A percentile compares a stretch with the other conserved stretches of the same genome.
Conservation (phyloP, 1,284 basidiomycete species). For the Mycena sp. region DNA sequence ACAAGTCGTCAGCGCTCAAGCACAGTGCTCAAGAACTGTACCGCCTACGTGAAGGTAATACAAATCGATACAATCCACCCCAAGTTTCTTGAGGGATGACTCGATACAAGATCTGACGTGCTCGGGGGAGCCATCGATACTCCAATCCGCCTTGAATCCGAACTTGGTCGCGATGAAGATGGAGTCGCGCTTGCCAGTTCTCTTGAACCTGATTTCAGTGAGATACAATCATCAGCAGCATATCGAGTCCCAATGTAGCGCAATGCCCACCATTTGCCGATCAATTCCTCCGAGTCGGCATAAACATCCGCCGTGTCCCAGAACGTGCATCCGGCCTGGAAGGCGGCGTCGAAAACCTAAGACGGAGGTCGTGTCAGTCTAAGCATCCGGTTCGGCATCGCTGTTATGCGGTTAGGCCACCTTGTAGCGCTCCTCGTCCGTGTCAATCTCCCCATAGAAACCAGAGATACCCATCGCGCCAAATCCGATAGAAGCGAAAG, state of each 20-base stretch:
- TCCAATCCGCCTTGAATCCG: slow-evolving; percentile 24
- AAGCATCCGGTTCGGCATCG: too few relatives aligned
- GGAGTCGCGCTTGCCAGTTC: slow-evolving; percentile 40
- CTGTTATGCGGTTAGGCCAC: too few relatives aligned
- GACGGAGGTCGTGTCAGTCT: too few relatives aligned
- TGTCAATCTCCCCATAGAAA: too few relatives aligned
- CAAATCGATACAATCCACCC: slow-evolving; percentile 44
- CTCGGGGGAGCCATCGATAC: slow-evolving; percentile 43
- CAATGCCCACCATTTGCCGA: slow-evolving; percentile 48
- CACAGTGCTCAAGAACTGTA: neutral
- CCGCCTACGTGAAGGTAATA: slow-evolving; percentile 41
- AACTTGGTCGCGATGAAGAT: slow-evolving; percentile 51
- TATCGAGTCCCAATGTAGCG: neutral
- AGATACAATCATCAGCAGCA: neutral
- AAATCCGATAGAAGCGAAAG: too few relatives aligned
- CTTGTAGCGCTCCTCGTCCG: too few relatives aligned
- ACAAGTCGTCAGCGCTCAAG: neutral
- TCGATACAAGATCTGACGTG: slow-evolving; percentile 40
- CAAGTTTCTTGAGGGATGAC: slow-evolving; percentile 43
- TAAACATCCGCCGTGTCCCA: slow-evolving; percentile 52
- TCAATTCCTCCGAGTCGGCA: slow-evolving; percentile 46
- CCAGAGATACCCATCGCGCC: too few relatives aligned
- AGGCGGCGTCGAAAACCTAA: slow-evolving; percentile 41
- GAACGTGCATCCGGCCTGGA: slow-evolving; percentile 44
- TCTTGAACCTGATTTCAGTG: slow-evolving; percentile 36